Evolutionary conservation across 345 rosid species (phyloP), one percentile per base, ranked within the genome.

Genomic region (Hevea brasiliensis): DNA sequence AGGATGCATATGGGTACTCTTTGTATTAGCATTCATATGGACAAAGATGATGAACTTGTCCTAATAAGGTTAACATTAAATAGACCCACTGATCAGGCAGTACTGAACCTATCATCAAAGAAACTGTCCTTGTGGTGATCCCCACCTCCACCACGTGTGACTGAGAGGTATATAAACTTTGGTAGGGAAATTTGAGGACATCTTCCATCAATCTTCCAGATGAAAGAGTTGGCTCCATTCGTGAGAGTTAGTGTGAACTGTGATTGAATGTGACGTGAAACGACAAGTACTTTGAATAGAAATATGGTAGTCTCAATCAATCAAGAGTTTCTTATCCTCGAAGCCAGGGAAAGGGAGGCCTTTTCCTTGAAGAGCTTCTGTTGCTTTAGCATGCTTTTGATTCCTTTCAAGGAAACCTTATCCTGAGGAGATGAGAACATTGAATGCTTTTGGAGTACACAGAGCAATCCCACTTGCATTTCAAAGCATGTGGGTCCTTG

Each of bases 271-370:
- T 44, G 64, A 73, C 64, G 18, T 7, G 26, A 54, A 64, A 51
- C 69, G 32, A 45, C 76, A 57, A 65, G 44, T 54, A 20, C 72
- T 65, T 66, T 67, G 59, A 67, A 67, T 42, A 37, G 10, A 72
- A 62, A 65, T 41, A 50, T 60, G 57, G 29, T 35, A 50, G 74
- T 67, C 79, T 75, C 63, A 13, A 68, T 72, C 76, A 41, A 23
- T 61, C 20, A 20, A 21, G 68, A 42, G 45, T 15, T 63, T 61
- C 76, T 67, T 75, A 79, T 79, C 82, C 74, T 68, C 42, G 65
- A 70, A 69, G 67, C 44, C 13, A 21, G 66, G 37, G 13, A 53
- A 51, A n/a, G 24, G 15, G 48, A 67, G 64, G n/a, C 15, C 14
- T n/a, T 40, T 40, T 37, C 68, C 35, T 72, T 62, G 32, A 47